Evolutionary conservation across 768 basidiomycete species (phyloP).

Genomic region (Boletus rubroflammeus): DNA sequence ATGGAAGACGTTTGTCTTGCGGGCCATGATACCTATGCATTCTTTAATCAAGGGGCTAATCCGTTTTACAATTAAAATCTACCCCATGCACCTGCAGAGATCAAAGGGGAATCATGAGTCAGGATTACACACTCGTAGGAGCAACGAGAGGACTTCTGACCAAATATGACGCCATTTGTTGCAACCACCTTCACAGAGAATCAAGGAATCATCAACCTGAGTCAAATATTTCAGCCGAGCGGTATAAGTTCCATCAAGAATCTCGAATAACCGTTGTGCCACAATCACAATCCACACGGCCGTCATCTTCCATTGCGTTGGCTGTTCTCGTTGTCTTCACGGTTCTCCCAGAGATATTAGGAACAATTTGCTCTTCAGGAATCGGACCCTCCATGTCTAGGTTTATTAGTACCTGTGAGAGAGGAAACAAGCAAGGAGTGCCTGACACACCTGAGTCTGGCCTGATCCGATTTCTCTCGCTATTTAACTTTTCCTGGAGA

Average conservation of each 20-base stretch:
- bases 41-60: neutral
- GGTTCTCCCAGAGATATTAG: neutral
- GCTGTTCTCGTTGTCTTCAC: conserved; percentile 8
- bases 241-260: neutral
- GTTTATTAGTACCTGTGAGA: neutral
- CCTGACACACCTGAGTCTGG: conserved; percentile 50
- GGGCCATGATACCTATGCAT: conserved; percentile 55
- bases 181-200: conserved; percentile 73
- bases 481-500: conserved; percentile 31
- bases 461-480: conserved; percentile 1
- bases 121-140: neutral
- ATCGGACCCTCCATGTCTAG: conserved; percentile 35
- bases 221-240: neutral
- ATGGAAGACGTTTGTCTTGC: conserved; percentile 55
- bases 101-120: neutral
- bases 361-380: conserved; percentile 10
- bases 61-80: neutral
- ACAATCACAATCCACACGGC: conserved; percentile 65
- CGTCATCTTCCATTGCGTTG: conserved; percentile 29
- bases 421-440: conserved; percentile 16
- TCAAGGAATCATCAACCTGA: conserved; percentile 53
- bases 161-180: conserved; percentile 73
- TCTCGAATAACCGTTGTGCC: conserved; percentile 44
- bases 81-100: conserved; percentile 40
- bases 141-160: conserved; percentile 37